These are phyloP conservation scores for Ceratobasidium sp. DNA, from an alignment of 1,284 basidiomycete species.

Conservation along the genomic window DNA sequence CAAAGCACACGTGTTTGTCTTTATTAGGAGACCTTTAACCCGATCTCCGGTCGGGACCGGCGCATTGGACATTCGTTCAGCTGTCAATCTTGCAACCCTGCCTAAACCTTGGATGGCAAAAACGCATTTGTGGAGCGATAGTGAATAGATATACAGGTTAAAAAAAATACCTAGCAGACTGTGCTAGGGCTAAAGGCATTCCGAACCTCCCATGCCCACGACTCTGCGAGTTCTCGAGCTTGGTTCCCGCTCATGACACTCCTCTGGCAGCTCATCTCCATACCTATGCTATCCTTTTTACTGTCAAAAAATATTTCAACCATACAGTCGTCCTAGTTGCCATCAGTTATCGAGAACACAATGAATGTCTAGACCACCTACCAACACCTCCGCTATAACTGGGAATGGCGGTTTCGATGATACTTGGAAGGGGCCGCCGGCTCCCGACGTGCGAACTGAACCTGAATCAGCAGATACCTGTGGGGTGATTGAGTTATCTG, in stretches of 20 bases:
- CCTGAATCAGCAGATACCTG: constrained; percentile 24
- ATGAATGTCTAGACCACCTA: constrained; percentile 13
- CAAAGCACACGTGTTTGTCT: constrained; percentile 5
- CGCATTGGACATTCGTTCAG: background rate
- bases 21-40: constrained; percentile 8
- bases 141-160: background rate
- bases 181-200: constrained; percentile 1
- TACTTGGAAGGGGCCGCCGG: constrained; percentile 4
- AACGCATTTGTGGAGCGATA: constrained; percentile 1
- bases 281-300: constrained; percentile 44
- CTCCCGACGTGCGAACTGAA: background rate
- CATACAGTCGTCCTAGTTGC: constrained; percentile 42
- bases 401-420: constrained; percentile 22
- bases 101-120: constrained; percentile 9
- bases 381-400: constrained; percentile 31
- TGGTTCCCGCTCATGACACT: constrained; percentile 1
- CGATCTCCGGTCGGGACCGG: constrained; percentile 12
- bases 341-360: background rate
- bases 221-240: constrained; percentile 34
- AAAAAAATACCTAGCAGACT: background rate
- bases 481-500: background rate
- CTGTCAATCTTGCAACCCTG: background rate
- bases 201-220: constrained; percentile 26
- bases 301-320: constrained; percentile 43
- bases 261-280: constrained; percentile 35